Evolutionary conservation across 371 early-diverging fungal species (phyloP), one percentile per base, ranked within the genome.

Genomic region (Mortierella sp.): DNA sequence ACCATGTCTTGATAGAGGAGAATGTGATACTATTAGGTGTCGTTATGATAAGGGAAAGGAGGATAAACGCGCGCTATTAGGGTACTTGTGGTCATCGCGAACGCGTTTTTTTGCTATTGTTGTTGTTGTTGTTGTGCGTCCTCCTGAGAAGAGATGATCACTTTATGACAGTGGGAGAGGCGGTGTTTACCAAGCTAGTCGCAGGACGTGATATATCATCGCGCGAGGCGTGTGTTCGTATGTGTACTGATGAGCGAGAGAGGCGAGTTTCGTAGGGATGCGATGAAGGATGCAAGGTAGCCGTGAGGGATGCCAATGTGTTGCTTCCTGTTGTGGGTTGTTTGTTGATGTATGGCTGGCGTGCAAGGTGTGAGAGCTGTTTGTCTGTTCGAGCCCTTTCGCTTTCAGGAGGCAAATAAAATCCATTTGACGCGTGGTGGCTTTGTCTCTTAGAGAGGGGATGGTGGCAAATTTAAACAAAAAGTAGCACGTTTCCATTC

Each of bases 1-100:
- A 63, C 85, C 81, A 84, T 81, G 85, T 84, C 72, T 84, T 84
- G 79, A 79, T 71, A 16, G 85, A 79, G 11, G 85, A 81, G 72
- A 81, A 68, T 38, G 70, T 73, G 50, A 84, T 84, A 77, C 85
- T 84, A 70, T 42, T 38, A 38, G 21, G 60, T 28, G 31, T 3
- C 31, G 5, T 14, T 42, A 21, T 68, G 16, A 11, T 24, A 58
- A 34, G 14, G 21, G 14, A 42, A 28, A 28, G 14, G 13, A 63
- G 28, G 11, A 38, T 13, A 5, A 24, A 10, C 21, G 42, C 42
- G 68, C 34, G 24, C 21, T 24, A 24, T 68, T 68, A 68, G 65
- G 38, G 28, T 11, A 14, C 16, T 65, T 16, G 0, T 19, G 19
- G 14, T 65, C 0, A 1, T 21, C 34, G 6, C 42, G 24, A 4